Conservation (phyloP, 2,329 filamentous ascomycete genomes). For the Colletotrichum sp. region DNA sequence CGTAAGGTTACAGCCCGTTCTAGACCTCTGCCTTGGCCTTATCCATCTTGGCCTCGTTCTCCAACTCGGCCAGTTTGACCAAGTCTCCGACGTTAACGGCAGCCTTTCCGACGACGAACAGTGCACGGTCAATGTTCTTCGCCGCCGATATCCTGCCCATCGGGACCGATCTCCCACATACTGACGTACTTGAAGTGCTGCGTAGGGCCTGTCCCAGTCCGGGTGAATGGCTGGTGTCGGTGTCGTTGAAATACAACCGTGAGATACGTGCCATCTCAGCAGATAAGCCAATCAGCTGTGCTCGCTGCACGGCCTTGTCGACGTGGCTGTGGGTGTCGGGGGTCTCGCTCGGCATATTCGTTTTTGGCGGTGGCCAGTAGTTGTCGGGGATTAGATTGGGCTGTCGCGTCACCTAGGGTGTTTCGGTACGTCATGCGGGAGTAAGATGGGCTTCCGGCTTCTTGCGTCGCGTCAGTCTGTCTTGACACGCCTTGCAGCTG, state of each 20-base stretch:
- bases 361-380: background rate
- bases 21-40: background rate
- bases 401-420: background rate
- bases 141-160: background rate
- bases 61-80: background rate
- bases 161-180: background rate
- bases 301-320: background rate
- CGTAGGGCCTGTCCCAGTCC: background rate
- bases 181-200: background rate
- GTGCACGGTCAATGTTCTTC: background rate
- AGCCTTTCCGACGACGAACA: background rate
- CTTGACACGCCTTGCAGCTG: background rate
- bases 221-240: background rate
- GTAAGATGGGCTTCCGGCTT: background rate
- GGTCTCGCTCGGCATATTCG: background rate
- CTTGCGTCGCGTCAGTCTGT: background rate
- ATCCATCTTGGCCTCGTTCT: background rate
- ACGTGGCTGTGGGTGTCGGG: background rate
- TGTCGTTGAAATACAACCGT: background rate
- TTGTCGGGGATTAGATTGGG: background rate
- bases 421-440: background rate
- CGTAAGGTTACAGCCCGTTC: background rate
- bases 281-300: background rate
- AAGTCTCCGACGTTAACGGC: background rate
- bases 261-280: background rate